Base-by-base conservation (phyloP, 2,329 filamentous ascomycete species). In the Clarireedia monteithiana region DNA sequence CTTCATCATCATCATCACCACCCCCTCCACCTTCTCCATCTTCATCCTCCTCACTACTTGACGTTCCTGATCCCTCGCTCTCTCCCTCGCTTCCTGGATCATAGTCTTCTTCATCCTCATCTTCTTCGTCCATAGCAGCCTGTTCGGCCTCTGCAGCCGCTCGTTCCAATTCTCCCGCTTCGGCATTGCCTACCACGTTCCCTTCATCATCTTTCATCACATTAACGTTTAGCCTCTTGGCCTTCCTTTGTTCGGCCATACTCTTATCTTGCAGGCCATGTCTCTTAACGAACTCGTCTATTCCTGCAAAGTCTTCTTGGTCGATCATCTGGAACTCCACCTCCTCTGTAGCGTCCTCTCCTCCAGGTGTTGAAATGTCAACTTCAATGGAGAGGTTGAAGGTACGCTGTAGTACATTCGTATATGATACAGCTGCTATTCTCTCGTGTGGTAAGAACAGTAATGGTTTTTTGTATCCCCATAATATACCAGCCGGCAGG, bases 391-490 rank as follows among this genome's bases (percentile, higher is more conserved):
- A 80, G 46, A 88, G 77, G 63, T 86, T 87, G 63, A 88, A 87
- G 0, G 84, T 88, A 23, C 84, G 76, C 65, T 86, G 83, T 47
- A 87, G 72, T 26, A 88, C 82, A 57, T 74, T 85, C 5, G 83
- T 85, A 67, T 85, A 87, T 64, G 81, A 85, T n/a, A 86, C 74
- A 2, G 82, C 81, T 0, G 75, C 74, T 50, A 87, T 82, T 12
- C 78, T 75, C 52, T 80, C 77, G 17, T 85, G 75, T 4, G 83
- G 81, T 5, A 87, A 73, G 62, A 86, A 86, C 23, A 85, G 70
- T 2, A 87, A 68, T 0, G 84, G 84, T 69, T 87, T 88, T 70
- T 86, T 86, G 73, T 84, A 88, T 0, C 77, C 83, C 82, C 83
- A 88, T 6, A 88, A 67, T 53, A 88, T 86, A 14, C 84, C 84